phyloP scores from a whole-genome alignment of 306 rosid species.

The Vigna angularis region DNA sequence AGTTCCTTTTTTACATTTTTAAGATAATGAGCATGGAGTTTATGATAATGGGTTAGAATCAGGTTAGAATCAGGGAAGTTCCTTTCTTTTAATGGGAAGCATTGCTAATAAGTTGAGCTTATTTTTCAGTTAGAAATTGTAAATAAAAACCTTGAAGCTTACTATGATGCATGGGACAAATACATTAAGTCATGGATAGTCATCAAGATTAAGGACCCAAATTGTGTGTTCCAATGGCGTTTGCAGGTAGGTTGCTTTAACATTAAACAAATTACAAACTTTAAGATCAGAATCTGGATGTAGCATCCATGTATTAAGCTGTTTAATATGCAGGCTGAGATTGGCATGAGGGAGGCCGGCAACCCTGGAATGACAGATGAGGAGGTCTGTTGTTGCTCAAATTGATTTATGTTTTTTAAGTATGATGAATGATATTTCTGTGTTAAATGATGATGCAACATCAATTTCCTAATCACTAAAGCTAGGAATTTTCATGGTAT shows the following conservation, averaged over 20 bases:
- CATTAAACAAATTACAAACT: conserved; percentile 10
- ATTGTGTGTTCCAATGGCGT: conserved; percentile 88
- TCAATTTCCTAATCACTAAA: conserved; percentile 32
- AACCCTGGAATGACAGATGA: conserved; percentile 94
- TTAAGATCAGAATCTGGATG: conserved; percentile 31
- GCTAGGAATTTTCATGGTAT: conserved; percentile 33
- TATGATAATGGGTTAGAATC: neutral
- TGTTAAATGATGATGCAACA: neutral
- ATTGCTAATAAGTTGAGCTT: conserved; percentile 33
- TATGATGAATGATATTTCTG: conserved; percentile 6
- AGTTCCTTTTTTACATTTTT: conserved; percentile 2
- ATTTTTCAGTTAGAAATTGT: conserved; percentile 71
- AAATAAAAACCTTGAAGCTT: conserved; percentile 79
- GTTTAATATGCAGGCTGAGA: conserved; percentile 82
- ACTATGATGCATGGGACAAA: conserved; percentile 93
- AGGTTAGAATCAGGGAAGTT: no score
- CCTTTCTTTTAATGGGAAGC: conserved; percentile 2
- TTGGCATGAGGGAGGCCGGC: conserved; percentile 97
- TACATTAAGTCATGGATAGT: conserved; percentile 84
- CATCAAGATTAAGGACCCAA: conserved; percentile 87
- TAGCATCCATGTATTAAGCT: conserved; percentile 20
- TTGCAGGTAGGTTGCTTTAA: conserved; percentile 63
- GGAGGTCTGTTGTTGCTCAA: conserved; percentile 59
- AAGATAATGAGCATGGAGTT: neutral
- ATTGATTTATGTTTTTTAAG: neutral